Base-by-base conservation (phyloP, 164 flowering plant species). In the Warburgia ugandensis region DNA sequence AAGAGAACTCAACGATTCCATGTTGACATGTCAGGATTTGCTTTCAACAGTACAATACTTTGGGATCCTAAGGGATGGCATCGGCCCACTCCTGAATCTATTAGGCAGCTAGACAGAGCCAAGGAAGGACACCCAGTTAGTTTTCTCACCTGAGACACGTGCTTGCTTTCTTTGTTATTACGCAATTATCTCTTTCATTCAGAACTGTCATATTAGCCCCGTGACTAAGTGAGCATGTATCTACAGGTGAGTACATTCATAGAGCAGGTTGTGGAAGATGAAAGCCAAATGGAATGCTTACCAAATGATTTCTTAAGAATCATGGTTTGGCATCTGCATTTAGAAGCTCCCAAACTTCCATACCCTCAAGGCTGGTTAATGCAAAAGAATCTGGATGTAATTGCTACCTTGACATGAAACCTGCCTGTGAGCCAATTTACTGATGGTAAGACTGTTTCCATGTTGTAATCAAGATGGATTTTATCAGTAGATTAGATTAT, bases 51-150 rank as follows among this genome's bases (percentile, higher is more conserved):
- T 61, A 75, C 96, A 22, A 73, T 90, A 28, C 74, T 86, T 10
- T 90, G 96, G 97, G 94, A 90, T 61, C 81, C 87, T 9, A 77
- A 76, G 68, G 69, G 86, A 65, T 90, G 91, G 95, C 83, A 79
- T 41, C 73, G 82, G 9, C 84, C 77, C 10, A 75, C 77, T 22
- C 68, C 70, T 52, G 83, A 77, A 53, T 75, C 81, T 29, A 75
- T 86, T 32, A 71, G 96, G 68, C 81, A 60, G 64, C 65, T 75
- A 26, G 85, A 77, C 55, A 68, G 69, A 5, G 77, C 74, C 46
- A 75, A 67, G 48, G 77, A 75, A 39, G 76, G 63, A 6, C 60
- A 76, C 54, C 80, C 75, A 51, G 97, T 90, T 29, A 58, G 78
- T 75, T 45, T 38, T 54, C 30, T 22, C 21, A 32, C 44, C n/a